Evolutionary conservation across 2,329 filamentous ascomycete species (phyloP), one percentile per base, ranked within the genome.

Genomic region (Aspergillaceae sp.): DNA sequence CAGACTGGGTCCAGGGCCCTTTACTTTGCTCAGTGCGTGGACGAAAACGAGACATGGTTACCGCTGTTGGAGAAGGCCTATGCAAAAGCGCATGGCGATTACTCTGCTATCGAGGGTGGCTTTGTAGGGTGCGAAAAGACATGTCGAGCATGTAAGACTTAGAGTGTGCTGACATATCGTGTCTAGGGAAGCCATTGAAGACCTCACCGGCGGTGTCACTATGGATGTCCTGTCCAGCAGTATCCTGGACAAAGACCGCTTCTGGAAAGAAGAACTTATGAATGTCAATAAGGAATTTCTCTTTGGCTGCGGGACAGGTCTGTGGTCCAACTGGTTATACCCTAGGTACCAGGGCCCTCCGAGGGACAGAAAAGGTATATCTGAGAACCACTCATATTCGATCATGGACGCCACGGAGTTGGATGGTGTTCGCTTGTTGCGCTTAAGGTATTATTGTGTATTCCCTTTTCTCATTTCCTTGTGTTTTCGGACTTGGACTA

Each of bases 51-150:
- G 63, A 91, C 86, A 0, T 92, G 87, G 87, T 73, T 91, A 4
- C 84, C 86, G 0, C 68, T 92, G 27, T 71, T 90, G 1, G 86
- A 91, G 58, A 91, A 91, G 64, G 87, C 87, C 1, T 91, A 86
- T 60, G 87, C 87, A 19, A 92, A 92, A 64, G 84, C 84, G 0
- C 87, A 92, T 56, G 86, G 86, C 2, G 86, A 92, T 59, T 94
- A 85, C 55, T 78, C 75, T 11, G 77, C 83, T 1, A 86, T 94
- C 32, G 77, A 85, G 36, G 85, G 86, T 5, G 86, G 86, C 0
- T 87, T 82, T 60, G 82, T 84, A 11, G 83, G 75, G 60, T 75
- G 66, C 50, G 67, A n/a, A 27, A 7, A 8, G 1, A 4, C n/a
- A 30, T 32, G 26, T 28, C 7, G 30, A 36, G 3, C 26, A 19